Evolutionary conservation across 169 alveolate species (phyloP), one percentile per base, ranked within the genome.

Genomic region (Plasmodium gaboni): DNA sequence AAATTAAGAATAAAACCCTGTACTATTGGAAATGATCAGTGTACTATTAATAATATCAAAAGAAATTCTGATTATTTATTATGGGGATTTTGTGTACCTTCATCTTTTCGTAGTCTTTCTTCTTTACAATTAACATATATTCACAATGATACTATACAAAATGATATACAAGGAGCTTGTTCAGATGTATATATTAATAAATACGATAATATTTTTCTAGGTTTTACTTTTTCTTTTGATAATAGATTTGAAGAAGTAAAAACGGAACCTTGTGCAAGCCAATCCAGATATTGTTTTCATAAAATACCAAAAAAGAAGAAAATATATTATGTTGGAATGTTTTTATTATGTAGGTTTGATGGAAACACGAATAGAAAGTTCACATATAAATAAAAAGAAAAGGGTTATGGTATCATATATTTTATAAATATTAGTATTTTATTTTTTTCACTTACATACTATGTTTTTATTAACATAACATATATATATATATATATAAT

Each of bases 61-160:
- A 53, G 55, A 22, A 48, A 78, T 78, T 64, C 89, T 0, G 89
- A 78, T 19, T 78, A 78, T 57, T 57, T 78, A 63, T 42, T 78
- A 24, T 78, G 89, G 89, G 89, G 89, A 17, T 78, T 78, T 38
- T 78, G 89, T 57, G 69, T 69, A 9, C 89, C 89, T 8, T 42
- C 9, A 24, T 78, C 76, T 3, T 78, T 64, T 78, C 89, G 38
- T 19, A 64, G 78, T n/a, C 64, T 51, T 13, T 48, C 10, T 9
- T 78, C 78, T 9, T 64, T 78, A 51, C 89, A 78, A 51, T 46
- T 78, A 22, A 78, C 76, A 51, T 78, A 78, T 24, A 78, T 78
- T 67, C 26, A 46, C 8, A 50, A 78, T 32, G 24, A 51, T 2
- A 26, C 64, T 42, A 59, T 65, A 53, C 46, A 50, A 51, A 17